Conservation (phyloP, 2,329 filamentous ascomycete species). For the Paraconiothyrium sp. region DNA sequence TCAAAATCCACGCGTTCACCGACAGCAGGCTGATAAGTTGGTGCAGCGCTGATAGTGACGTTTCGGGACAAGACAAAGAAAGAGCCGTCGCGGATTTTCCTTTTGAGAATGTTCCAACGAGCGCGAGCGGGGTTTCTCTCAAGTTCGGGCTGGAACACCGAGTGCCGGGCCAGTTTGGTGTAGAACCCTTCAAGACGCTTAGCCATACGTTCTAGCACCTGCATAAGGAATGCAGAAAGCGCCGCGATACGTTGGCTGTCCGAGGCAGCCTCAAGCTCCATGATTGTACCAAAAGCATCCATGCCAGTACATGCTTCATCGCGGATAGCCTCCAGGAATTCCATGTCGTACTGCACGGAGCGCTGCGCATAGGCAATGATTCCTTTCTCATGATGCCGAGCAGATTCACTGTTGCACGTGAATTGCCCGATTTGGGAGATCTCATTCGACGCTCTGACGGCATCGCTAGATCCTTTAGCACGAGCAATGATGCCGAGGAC, state of each 20-base stretch:
- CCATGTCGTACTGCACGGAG: constrained; percentile 62
- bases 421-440: constrained; percentile 62
- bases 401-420: constrained; percentile 57
- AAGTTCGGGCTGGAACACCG: constrained; percentile 62
- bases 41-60: constrained; percentile 21
- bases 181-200: constrained; percentile 63
- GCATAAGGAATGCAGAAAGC: constrained; percentile 59
- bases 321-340: constrained; percentile 63
- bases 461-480: constrained; percentile 58
- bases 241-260: constrained; percentile 52
- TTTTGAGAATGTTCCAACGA: constrained; percentile 61
- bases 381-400: constrained; percentile 62
- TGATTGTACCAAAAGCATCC: constrained; percentile 61
- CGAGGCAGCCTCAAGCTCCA: constrained; percentile 51
- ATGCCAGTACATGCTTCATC: constrained; percentile 64
- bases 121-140: constrained; percentile 64
- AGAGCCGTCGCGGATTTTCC: constrained; percentile 61
- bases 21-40: constrained; percentile 16
- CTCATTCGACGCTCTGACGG: constrained; percentile 58
- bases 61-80: constrained; percentile 60
- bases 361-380: constrained; percentile 62
- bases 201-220: constrained; percentile 64
- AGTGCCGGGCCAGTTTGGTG: constrained; percentile 59
- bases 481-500: constrained; percentile 56
- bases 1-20: constrained; percentile 57